Evolutionary conservation across 352 stramenopile genomes (phyloP).

Genomic region (Blastocystis hominis): DNA sequence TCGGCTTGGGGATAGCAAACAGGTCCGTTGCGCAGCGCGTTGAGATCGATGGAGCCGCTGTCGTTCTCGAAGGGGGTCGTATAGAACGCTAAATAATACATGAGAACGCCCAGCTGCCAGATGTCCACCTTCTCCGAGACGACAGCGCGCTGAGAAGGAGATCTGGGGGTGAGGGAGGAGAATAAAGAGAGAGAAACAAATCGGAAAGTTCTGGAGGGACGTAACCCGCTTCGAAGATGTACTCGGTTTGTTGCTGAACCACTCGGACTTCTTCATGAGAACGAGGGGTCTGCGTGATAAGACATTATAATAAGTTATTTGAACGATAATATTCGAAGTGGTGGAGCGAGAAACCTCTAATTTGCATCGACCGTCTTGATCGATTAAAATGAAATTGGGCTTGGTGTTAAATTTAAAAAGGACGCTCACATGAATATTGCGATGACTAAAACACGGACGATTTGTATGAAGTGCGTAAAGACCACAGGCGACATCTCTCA

Average conservation of each 20-base stretch:
- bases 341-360: constrained; percentile 31
- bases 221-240: constrained; percentile 21
- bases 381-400: constrained; percentile 43
- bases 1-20: not conserved
- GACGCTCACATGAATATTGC: constrained; percentile 17
- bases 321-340: constrained; percentile 48
- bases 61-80: constrained; percentile 32
- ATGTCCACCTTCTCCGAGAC: constrained; percentile 57
- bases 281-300: not conserved
- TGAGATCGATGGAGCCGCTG: not conserved
- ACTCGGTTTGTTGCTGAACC: constrained; percentile 33
- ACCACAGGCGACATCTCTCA: constrained; percentile 40
- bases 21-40: not conserved
- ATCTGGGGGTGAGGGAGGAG: not conserved
- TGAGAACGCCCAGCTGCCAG: constrained; percentile 52
- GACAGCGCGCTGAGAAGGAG: not conserved
- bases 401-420: not conserved
- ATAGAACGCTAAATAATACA: constrained; percentile 57
- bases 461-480: constrained; percentile 23
- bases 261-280: constrained; percentile 21
- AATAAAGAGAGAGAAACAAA: not conserved
- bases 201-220: constrained; percentile 55
- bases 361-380: constrained; percentile 48
- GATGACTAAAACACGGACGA: constrained; percentile 21
- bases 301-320: not conserved